Conservation (phyloP, 1,139 yeast species). For the Saccharomyces hybrid region DNA sequence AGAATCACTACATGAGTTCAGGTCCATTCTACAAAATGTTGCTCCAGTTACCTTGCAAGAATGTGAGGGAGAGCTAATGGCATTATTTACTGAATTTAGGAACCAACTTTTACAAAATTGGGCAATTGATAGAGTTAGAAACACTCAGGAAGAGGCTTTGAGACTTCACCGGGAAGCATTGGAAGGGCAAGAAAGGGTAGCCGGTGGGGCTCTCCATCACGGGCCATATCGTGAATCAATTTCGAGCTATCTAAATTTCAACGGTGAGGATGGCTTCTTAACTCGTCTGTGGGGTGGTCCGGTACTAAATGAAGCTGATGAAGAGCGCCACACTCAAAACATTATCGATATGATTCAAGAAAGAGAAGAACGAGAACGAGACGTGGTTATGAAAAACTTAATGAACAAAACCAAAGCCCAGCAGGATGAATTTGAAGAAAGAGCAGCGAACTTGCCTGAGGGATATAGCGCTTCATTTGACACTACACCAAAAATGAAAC, state of each 20-base stretch:
- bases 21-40: conserved; percentile 15
- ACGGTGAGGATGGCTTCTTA: conserved; percentile 1
- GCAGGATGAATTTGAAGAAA: conserved; percentile 17
- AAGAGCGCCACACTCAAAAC: conserved; percentile 32
- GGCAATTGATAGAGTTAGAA: conserved; percentile 14
- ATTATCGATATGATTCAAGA: conserved; percentile 32
- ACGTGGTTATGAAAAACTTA: conserved; percentile 28
- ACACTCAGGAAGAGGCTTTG: conserved; percentile 1
- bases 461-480: conserved; percentile 28
- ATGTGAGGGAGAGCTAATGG: conserved; percentile 14
- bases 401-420: conserved; percentile 27
- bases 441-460: conserved; percentile 19
- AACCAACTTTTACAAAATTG: conserved; percentile 15
- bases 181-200: conserved; percentile 4
- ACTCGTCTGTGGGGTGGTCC: conserved; percentile 1
- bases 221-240: not conserved
- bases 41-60: conserved; percentile 17
- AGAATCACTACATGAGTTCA: conserved; percentile 19
- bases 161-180: conserved; percentile 2
- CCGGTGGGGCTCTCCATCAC: not conserved
- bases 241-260: conserved; percentile 3
- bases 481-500: conserved; percentile 21
- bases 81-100: conserved; percentile 20
- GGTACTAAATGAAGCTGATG: conserved; percentile 10
- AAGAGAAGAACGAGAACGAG: conserved; percentile 34